Percentiles rank a stretch among this genome's conserved stretches.
Conservation (phyloP, 768 basidiomycete species). For the Fomitopsis pulvina region DNA sequence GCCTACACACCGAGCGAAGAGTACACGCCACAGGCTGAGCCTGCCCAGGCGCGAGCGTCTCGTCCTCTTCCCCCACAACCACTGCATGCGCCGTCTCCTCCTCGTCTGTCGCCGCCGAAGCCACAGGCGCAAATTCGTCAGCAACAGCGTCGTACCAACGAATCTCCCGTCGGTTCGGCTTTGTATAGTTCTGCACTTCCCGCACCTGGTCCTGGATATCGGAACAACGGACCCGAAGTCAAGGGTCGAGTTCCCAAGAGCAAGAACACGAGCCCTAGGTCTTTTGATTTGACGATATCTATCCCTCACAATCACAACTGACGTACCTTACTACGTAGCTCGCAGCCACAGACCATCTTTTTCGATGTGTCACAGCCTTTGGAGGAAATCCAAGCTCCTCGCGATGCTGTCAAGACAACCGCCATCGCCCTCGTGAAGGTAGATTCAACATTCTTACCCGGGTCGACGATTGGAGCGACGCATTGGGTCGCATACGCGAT, state of each 20-base stretch:
- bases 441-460: conserved; percentile 76
- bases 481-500: conserved; percentile 93
- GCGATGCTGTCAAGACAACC: conserved; percentile 79
- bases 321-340: conserved; percentile 26
- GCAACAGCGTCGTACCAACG: conserved; percentile 40
- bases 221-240: conserved; percentile 28
- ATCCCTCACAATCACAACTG: not conserved
- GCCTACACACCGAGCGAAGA: conserved; percentile 25
- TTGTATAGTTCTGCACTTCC: conserved; percentile 33
- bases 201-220: conserved; percentile 42
- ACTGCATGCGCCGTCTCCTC: conserved; percentile 37
- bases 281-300: conserved; percentile 12
- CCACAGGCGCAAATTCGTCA: conserved; percentile 36
- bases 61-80: conserved; percentile 63
- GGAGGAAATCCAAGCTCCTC: conserved; percentile 69
- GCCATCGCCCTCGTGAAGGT: conserved; percentile 86
- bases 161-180: conserved; percentile 39
- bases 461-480: conserved; percentile 84
- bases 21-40: conserved; percentile 25
- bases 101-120: conserved; percentile 64
- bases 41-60: conserved; percentile 40
- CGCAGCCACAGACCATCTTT: conserved; percentile 60
- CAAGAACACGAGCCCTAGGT: conserved; percentile 55
- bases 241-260: conserved; percentile 35
- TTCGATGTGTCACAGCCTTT: conserved; percentile 71